Evolutionary conservation across 2,329 filamentous ascomycete species (phyloP), one percentile per base, ranked within the genome.

Genomic region (Gremmenia infestans): DNA sequence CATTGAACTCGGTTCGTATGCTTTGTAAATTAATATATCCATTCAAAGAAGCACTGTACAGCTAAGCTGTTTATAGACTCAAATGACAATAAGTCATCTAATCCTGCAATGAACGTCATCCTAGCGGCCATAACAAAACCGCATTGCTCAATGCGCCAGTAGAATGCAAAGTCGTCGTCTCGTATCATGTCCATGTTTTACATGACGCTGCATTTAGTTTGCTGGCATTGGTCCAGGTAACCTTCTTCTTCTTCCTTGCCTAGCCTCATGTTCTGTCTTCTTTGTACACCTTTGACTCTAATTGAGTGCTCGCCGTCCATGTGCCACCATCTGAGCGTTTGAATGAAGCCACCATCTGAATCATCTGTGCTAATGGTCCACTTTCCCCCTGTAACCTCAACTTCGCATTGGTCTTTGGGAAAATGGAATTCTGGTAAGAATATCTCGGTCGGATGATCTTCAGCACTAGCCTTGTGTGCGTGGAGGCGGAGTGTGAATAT

Each of bases 401-500:
- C 85, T 0, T 79, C 79, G 40, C 85, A 88, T 46, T 82, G 78
- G 48, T 87, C 82, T 52, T 84, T 82, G 1, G 93, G 92, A 70
- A 96, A 99, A 73, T 99, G 94, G 68, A 89, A 97, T 55, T 92
- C 89, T 0, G 94, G 94, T 2, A 99, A 77, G 71, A 89, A 96
- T 8, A 97, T 79, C 46, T 91, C 81, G 0, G 93, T 97, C 0
- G 91, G 91, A 1, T 77, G 75, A 0, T 87, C 81, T 40, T 89
- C 80, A 3, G 76, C 70, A 2, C 85, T 84, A 1, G 82, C 71
- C 36, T 77, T 78, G 2, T 81, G 73, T 2, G 88, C 86, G 0
- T 79, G 74, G 23, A 99, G 71, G 15, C 82, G 80, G 53, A 99
- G 78, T 5, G 80, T 85, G 71, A 96, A 97, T 9, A 80, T 81